Evolutionary conservation across 768 basidiomycete genomes (phyloP).

Genomic region (Tulasnella sp.): DNA sequence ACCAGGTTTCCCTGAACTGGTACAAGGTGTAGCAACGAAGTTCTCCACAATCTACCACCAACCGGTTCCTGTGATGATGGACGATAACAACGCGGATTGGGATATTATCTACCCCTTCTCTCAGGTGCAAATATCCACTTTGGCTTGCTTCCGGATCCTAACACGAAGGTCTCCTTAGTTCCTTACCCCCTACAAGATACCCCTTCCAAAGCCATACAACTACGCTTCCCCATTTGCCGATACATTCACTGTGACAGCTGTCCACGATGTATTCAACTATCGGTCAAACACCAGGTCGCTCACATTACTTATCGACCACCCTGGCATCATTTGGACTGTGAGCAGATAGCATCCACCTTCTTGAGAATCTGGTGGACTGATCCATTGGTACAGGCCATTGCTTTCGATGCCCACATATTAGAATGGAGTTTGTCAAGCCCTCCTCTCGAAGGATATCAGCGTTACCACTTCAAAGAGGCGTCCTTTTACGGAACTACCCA

Average conservation of each 20-base stretch:
- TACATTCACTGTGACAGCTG: slow-evolving; percentile 48
- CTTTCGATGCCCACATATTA: slow-evolving; percentile 87
- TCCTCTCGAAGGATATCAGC: slow-evolving; percentile 67
- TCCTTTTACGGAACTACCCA: slow-evolving; percentile 76
- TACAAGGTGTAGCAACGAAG: slow-evolving; percentile 52
- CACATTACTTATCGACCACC: slow-evolving; percentile 67
- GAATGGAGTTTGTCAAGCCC: slow-evolving; percentile 77
- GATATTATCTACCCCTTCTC: slow-evolving; percentile 81
- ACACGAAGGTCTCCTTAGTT: slow-evolving; percentile 49
- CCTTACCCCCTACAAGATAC: slow-evolving; percentile 77
- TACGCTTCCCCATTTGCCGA: slow-evolving; percentile 54
- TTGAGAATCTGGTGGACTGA: neutral
- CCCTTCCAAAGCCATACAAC: slow-evolving; percentile 48
- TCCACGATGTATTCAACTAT: slow-evolving; percentile 55
- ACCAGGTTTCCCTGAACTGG: slow-evolving; percentile 65
- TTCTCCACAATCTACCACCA: slow-evolving; percentile 51
- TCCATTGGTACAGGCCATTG: slow-evolving; percentile 53
- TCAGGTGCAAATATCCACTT: slow-evolving; percentile 45
- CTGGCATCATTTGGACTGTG: slow-evolving; percentile 79
- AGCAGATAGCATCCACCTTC: neutral
- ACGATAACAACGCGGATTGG: slow-evolving; percentile 84
- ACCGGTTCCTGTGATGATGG: slow-evolving; percentile 54
- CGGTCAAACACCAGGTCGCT: slow-evolving; percentile 63
- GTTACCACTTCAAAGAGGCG: slow-evolving; percentile 90
- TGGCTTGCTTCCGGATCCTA: slow-evolving; percentile 9